A percentile compares a stretch with the other conserved stretches of the same genome.
Evolutionary conservation across 164 flowering plant species (phyloP).

Genomic region (Malania oleifera): DNA sequence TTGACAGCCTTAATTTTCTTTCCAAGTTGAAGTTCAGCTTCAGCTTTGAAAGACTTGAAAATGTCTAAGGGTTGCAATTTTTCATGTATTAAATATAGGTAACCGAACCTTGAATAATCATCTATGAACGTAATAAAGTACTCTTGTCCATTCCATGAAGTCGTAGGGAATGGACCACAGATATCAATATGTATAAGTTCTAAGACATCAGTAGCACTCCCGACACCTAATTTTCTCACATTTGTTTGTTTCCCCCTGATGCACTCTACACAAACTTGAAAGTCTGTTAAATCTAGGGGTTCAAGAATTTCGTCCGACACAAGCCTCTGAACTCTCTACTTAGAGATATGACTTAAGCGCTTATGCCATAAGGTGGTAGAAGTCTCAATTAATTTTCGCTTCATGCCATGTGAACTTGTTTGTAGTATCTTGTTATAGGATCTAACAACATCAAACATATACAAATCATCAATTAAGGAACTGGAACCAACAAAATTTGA

Average conservation of each 20-base stretch:
- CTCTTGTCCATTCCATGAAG: background rate
- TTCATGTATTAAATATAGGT: too few species aligned
- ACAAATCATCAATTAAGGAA: background rate
- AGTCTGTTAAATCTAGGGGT: background rate
- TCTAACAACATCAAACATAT: background rate
- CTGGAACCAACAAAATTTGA: background rate
- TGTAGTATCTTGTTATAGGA: background rate
- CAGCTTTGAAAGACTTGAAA: background rate
- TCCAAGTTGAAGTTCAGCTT: background rate
- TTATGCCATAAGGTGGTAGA: background rate
- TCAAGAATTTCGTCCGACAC: background rate
- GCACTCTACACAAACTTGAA: slow-evolving; percentile 1
- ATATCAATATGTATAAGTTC: background rate
- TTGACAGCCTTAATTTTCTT: slow-evolving; percentile 1
- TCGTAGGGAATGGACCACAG: slow-evolving; percentile 1
- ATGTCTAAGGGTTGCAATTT: too few species aligned
- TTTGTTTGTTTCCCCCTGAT: background rate
- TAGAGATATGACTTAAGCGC: background rate
- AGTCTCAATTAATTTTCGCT: background rate
- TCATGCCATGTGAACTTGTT: background rate
- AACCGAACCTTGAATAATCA: too few species aligned
- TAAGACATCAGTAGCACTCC: background rate
- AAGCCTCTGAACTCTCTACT: too few species aligned
- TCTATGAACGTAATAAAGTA: background rate
- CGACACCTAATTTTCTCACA: background rate